Conservation (phyloP, 2,329 filamentous ascomycete species). For the Dissoconium aciculare region DNA sequence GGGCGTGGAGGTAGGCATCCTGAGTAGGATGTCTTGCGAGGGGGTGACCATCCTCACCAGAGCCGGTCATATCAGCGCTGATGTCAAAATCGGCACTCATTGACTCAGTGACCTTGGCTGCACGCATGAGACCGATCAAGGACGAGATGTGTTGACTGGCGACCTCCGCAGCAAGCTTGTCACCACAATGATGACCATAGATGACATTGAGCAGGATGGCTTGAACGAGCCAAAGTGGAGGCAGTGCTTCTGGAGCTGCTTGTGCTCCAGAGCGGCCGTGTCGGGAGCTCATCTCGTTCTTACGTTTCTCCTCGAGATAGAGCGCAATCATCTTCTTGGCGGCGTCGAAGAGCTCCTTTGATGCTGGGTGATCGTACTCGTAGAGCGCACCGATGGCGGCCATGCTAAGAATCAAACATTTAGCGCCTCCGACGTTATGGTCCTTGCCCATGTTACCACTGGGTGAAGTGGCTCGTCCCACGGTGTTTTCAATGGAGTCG, state of each 20-base stretch:
- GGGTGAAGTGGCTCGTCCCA: constrained; percentile 38
- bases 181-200: constrained; percentile 86
- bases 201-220: constrained; percentile 94
- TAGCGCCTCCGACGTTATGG: constrained; percentile 56
- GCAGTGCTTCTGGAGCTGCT: constrained; percentile 39
- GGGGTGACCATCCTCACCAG: constrained; percentile 5
- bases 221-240: constrained; percentile 83
- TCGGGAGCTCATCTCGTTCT: constrained; percentile 58
- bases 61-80: constrained; percentile 39
- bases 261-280: constrained; percentile 31
- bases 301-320: constrained; percentile 80
- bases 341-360: constrained; percentile 76
- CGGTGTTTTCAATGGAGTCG: constrained; percentile 54
- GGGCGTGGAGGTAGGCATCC: constrained; percentile 42
- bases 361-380: constrained; percentile 65
- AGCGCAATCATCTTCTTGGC: constrained; percentile 91
- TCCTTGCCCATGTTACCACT: constrained; percentile 38
- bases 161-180: constrained; percentile 80
- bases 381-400: constrained; percentile 77
- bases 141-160: constrained; percentile 85
- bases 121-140: constrained; percentile 76
- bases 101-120: constrained; percentile 60
- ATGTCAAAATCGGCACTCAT: constrained; percentile 18
- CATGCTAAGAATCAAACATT: constrained; percentile 77
- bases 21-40: constrained; percentile 5